Base-by-base conservation (phyloP, 371 early-diverging fungal genomes). In the Encephalitozoon romaleae region DNA sequence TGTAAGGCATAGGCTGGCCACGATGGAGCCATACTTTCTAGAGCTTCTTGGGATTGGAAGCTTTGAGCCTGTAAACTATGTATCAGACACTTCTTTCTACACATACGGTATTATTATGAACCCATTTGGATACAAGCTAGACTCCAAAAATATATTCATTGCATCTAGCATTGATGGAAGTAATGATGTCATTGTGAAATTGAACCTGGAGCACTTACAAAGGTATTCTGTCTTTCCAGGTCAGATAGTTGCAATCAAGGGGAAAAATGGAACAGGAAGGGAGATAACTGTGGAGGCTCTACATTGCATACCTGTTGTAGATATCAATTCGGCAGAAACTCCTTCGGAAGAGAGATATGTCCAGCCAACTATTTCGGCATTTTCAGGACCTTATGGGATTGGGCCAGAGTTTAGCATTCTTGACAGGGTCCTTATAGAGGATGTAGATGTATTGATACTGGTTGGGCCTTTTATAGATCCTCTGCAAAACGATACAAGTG, bases 141-240 rank as follows among this genome's bases (percentile, higher is more conserved):
- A 30, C 6, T 12, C 47, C 11, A 41, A 74, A 26, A 43, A 59
- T 23, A 21, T 70, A 45, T 70, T 26, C 26, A 28, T 72, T 59
- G 32, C 52, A 51, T 69, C 72, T 15, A 72, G 26, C 49, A 68
- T 43, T 55, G 74, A 79, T 65, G 67, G 30, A 34, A 72, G 66
- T 18, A 77, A 82, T 39, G 32, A 63, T 49, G 67, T 59, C 1
- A 23, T 41, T 23, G 41, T 79, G 6, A 77, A 55, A 41, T 53
- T 82, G 9, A 72, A 82, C 52, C 12, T 82, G 15, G 28, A 42
- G 9, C 38, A 59, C 59, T 25, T 74, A 28, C n/a, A 64, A 18
- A 30, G 59, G 38, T 82, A 67, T 54, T 77, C 74, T 34, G 18
- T 82, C 2, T 82, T 79, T 65, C 39, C 78, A 11, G 79, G 80